Evolutionary conservation across 371 early-diverging fungal genomes (phyloP).

Genomic region (Coemansia sp.): DNA sequence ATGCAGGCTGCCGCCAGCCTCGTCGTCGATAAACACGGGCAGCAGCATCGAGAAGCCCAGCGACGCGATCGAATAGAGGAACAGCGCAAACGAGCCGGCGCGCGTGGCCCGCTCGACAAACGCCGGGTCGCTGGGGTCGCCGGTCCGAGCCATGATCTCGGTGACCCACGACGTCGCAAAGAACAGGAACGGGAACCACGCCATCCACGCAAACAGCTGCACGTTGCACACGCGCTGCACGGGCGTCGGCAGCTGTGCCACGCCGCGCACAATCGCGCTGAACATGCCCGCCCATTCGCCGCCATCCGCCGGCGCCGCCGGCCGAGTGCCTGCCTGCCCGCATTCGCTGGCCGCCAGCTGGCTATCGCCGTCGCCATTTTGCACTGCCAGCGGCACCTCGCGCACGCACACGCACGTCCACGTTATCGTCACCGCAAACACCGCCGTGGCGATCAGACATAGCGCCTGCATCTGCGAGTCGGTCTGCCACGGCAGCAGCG

Average conservation of each 20-base stretch:
- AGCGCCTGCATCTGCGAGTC: slow-evolving; percentile 81
- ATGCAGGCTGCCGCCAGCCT: slow-evolving; percentile 6
- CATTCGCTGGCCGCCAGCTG: slow-evolving; percentile 1
- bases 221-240: slow-evolving; percentile 82
- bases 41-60: slow-evolving; percentile 68
- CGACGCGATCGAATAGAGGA: slow-evolving; percentile 79
- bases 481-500: slow-evolving; percentile 71
- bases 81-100: slow-evolving; percentile 81
- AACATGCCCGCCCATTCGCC: slow-evolving; percentile 32
- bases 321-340: background rate
- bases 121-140: slow-evolving; percentile 28
- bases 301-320: background rate
- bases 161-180: slow-evolving; percentile 84
- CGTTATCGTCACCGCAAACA: slow-evolving; percentile 31
- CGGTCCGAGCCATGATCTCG: slow-evolving; percentile 52
- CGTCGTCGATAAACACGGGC: slow-evolving; percentile 54
- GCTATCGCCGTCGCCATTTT: background rate
- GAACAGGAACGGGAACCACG: slow-evolving; percentile 96
- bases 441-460: slow-evolving; percentile 33
- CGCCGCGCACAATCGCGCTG: slow-evolving; percentile 20
- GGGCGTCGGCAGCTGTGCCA: slow-evolving; percentile 63
- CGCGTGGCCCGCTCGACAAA: slow-evolving; percentile 65
- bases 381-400: slow-evolving; percentile 26
- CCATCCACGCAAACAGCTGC: slow-evolving; percentile 94
- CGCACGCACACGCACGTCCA: slow-evolving; percentile 42